Percentiles rank a stretch among this genome's conserved stretches.
phyloP scores from a whole-genome alignment of 495 filamentous ascomycete species.

The Cercophora scortea region DNA sequence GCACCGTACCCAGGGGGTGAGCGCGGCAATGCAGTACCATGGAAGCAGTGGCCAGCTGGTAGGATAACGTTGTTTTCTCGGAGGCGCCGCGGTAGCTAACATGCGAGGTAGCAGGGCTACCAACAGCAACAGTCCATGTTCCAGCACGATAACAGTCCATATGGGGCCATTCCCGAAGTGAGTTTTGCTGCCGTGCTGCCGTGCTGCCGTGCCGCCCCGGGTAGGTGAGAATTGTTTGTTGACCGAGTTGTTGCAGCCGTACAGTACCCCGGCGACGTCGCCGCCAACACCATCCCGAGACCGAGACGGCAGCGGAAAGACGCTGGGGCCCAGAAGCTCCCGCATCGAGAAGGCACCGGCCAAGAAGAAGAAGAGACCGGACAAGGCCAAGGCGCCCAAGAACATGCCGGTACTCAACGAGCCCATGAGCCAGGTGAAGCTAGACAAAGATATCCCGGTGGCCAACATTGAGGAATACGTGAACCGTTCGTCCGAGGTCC shows the following conservation, averaged over 20 bases:
- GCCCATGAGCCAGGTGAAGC: slow-evolving; percentile 72
- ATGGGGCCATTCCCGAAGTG: slow-evolving; percentile 23
- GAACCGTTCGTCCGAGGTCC: slow-evolving; percentile 56
- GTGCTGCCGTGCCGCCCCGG: not conserved
- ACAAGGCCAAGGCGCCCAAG: slow-evolving; percentile 43
- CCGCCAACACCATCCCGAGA: slow-evolving; percentile 37
- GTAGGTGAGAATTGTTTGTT: not conserved
- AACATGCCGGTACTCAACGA: slow-evolving; percentile 48
- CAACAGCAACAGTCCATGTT: slow-evolving; percentile 26
- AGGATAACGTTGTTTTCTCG: not conserved
- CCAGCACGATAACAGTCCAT: slow-evolving; percentile 23
- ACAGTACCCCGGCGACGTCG: slow-evolving; percentile 44
- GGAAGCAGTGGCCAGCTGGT: slow-evolving; percentile 15
- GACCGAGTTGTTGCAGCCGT: slow-evolving; percentile 22
- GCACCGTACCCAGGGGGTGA: slow-evolving; percentile 11
- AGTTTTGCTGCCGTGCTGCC: too few relatives aligned
- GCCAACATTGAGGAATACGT: slow-evolving; percentile 81
- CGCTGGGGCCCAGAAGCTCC: slow-evolving; percentile 12
- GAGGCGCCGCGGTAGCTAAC: slow-evolving; percentile 5
- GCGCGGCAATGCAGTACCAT: slow-evolving; percentile 16
- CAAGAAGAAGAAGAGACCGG: slow-evolving; percentile 42
- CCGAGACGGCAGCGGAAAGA: slow-evolving; percentile 6
- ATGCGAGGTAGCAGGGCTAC: slow-evolving; percentile 20
- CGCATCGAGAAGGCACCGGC: slow-evolving; percentile 28
- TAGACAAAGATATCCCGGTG: slow-evolving; percentile 52